Conservation (phyloP, 441 rosid species). For the Rhodomyrtus psidioides region DNA sequence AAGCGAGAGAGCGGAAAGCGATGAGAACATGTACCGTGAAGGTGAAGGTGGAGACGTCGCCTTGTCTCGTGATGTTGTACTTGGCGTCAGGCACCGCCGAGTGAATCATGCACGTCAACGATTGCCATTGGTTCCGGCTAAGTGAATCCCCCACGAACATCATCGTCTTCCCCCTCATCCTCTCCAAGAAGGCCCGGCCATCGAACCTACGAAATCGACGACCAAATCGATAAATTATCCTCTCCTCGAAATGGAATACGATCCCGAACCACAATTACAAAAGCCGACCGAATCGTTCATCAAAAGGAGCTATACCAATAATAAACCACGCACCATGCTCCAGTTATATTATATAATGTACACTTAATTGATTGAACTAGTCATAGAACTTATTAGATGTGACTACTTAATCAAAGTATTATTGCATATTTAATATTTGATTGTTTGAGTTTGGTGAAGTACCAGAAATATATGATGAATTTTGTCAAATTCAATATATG, state of each 20-base stretch:
- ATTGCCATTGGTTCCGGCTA: slow-evolving; percentile 73
- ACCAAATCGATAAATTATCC: background rate
- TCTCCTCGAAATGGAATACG: background rate
- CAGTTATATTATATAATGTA: too few relatives aligned
- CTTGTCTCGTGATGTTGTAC: slow-evolving; percentile 33
- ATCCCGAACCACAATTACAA: background rate
- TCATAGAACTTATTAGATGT: rapidly evolving
- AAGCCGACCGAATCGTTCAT: too few relatives aligned
- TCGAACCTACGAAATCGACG: slow-evolving; percentile 33
- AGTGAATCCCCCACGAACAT: slow-evolving; percentile 86
- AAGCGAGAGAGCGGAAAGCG: background rate
- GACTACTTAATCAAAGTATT: background rate
- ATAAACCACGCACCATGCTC: background rate
- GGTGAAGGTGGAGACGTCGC: slow-evolving; percentile 39
- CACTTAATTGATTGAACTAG: background rate
- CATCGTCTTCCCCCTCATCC: slow-evolving; percentile 57
- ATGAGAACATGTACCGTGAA: slow-evolving; percentile 27
- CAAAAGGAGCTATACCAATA: background rate
- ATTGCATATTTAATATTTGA: background rate
- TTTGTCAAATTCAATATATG: background rate
- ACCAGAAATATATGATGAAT: background rate
- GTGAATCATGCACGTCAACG: slow-evolving; percentile 72
- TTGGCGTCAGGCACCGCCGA: slow-evolving; percentile 44
- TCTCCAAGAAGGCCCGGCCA: slow-evolving; percentile 41
- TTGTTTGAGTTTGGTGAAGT: background rate